phyloP scores from a whole-genome alignment of 1,284 basidiomycete genomes.

The Takashimella tepidaria region DNA sequence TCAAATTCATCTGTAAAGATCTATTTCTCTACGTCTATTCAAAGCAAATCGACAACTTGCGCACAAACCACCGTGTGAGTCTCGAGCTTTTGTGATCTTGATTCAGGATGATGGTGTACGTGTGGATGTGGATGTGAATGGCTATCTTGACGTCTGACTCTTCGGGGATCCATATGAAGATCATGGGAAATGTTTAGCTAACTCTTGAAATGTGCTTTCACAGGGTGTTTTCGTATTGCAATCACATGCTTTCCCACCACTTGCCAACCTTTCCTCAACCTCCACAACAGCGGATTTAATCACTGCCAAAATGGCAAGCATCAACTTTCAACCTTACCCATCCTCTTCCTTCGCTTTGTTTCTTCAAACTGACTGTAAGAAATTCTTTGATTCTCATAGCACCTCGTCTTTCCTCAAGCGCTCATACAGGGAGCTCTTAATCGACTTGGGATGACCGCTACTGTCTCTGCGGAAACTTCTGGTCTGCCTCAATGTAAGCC shows the following conservation, averaged over 20 bases:
- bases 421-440: constrained; percentile 75
- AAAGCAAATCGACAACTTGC: constrained; percentile 90
- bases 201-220: too few species aligned
- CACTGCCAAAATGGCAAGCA: constrained; percentile 63
- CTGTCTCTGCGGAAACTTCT: constrained; percentile 69
- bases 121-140: too few species aligned
- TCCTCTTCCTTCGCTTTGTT: constrained; percentile 1
- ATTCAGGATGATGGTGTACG: too few species aligned
- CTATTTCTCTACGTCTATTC: constrained; percentile 51
- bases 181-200: too few species aligned
- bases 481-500: constrained; percentile 76
- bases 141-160: too few species aligned
- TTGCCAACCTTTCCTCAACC: constrained; percentile 64
- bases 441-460: constrained; percentile 68
- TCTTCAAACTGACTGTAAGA: constrained; percentile 6
- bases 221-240: constrained; percentile 91
- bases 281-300: constrained; percentile 66
- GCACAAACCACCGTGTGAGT: constrained; percentile 83
- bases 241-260: constrained; percentile 82
- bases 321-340: neutral
- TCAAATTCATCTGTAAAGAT: constrained; percentile 96
- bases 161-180: too few species aligned
- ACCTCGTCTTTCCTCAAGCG: constrained; percentile 71
- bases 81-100: too few species aligned
- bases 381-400: too few species aligned